Evolutionary conservation across 495 filamentous ascomycete species (phyloP), one percentile per base, ranked within the genome.

Genomic region (Acidomyces sp.): DNA sequence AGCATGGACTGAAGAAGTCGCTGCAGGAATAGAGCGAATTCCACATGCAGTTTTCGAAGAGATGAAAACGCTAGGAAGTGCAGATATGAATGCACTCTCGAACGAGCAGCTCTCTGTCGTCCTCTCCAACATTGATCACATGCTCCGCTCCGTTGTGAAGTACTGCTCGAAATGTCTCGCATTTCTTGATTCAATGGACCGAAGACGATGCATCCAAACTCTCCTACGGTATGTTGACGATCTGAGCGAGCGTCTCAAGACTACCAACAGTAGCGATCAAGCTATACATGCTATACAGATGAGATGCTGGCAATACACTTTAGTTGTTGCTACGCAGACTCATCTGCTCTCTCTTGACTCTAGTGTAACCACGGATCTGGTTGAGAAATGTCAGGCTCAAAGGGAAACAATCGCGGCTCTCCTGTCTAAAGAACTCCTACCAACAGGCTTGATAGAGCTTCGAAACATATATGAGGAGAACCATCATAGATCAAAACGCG

Each of bases 391-490:
- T 30, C 16, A 26, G 19, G n/a, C n/a, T 3, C 37, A 45, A 13
- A 7, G 29, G 3, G 28, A 10, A 2, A 13, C 17, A 4, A 28
- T 28, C 16, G 41, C 47, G 6, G 3, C 13, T 7, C 22, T 13
- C 11, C 32, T 56, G 6, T 45, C 53, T 1, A 23, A 39, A 16
- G 21, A 40, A n/a, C 7, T 54, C 3, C 23, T 57, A 4, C 48
- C 34, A 19, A 20, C 37, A 17, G 48, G 38, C 18, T 18, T 46
- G 11, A 6, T 10, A 6, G 43, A 47, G 9, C 55, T 93, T 17
- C 67, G 65, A 15, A 54, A 55, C n/a, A 62, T 84, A n/a, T 74
- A 84, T 39, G 67, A 76, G 16, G 67, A 77, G 16, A 69, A 78
- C 31, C 71, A 77, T 43, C 60, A 55, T 4, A 51, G 60, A 21